phyloP scores from a whole-genome alignment of 1,284 basidiomycete genomes.

The Tilletia setariae region DNA sequence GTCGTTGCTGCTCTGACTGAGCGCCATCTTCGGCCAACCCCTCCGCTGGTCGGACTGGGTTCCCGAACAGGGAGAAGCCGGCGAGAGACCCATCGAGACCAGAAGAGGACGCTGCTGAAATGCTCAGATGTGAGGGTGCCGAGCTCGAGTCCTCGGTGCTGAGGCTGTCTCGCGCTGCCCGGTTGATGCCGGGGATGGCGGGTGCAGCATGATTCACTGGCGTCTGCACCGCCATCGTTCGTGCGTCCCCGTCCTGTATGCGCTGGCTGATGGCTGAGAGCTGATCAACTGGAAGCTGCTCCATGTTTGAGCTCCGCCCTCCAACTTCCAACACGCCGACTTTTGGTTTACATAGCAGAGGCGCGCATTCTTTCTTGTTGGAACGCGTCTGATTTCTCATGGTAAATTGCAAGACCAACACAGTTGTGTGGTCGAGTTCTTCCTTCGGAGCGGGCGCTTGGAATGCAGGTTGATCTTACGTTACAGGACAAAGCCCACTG shows the following conservation, averaged over 20 bases:
- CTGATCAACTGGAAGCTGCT: too few relatives aligned
- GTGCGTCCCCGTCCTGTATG: neutral
- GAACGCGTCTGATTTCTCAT: too few relatives aligned
- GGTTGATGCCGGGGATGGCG: neutral
- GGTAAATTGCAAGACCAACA: too few relatives aligned
- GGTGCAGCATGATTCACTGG: neutral
- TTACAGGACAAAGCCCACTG: too few relatives aligned
- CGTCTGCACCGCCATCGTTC: neutral
- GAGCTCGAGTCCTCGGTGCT: neutral
- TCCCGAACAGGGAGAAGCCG: constrained; percentile 1
- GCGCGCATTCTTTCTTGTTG: too few relatives aligned
- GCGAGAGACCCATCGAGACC: constrained; percentile 6
- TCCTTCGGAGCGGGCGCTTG: too few relatives aligned
- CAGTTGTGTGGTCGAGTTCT: too few relatives aligned
- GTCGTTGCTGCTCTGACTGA: neutral
- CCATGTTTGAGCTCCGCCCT: too few relatives aligned
- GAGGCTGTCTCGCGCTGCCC: neutral
- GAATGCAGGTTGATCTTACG: too few relatives aligned
- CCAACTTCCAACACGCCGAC: too few relatives aligned
- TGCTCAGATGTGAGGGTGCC: constrained; percentile 9
- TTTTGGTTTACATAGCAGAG: too few relatives aligned
- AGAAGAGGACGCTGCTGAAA: constrained; percentile 2
- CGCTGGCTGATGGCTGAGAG: neutral
- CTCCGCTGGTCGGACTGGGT: neutral
- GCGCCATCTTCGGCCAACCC: too few relatives aligned